Base-by-base conservation (phyloP, 139 green algal genomes). In the Astrephomene gubernaculifera region DNA sequence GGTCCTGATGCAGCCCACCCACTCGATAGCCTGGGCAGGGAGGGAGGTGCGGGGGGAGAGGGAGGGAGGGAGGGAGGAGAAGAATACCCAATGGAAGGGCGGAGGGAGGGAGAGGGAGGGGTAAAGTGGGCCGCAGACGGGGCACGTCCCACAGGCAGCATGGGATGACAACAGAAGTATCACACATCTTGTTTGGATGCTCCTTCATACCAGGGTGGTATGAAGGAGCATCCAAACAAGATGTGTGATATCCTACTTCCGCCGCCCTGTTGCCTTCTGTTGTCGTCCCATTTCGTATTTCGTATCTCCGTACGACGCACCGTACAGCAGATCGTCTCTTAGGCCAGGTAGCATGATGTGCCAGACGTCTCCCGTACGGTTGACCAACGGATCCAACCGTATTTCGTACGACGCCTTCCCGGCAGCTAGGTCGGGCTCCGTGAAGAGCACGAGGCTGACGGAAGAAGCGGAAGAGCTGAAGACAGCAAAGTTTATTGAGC, bases 401-500 rank as follows among this genome's bases (percentile, higher is more conserved):
- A 99, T 86, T 85, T 98, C 49, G 35, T 35, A 54, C 35, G 35
- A 57, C 5, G 53, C 27, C 19, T 83, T 85, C 33, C 94, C 95
- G 10, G 78, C 86, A 0, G 87, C 64, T 64, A 99, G 87, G 86
- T 98, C 95, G 2, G 76, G 73, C 64, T 97, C 91, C 0, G 88
- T 95, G 91, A 98, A 99, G 35, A 99, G 87, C 52, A 94, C 95
- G 36, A 99, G 90, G 17, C 53, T 93, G 5, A 99, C 88, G 12
- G 63, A 71, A 22, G 75, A 88, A 12, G 96, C 95, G 33, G 83
- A 90, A 45, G 85, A 87, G 38, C 92, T 90, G 38, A 91, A 92
- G 2, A 99, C 2, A 0, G 96, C 94, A 90, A 99, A 98, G 84
- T 99, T 99, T 44, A 96, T 82, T 29, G 69, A 92, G 54, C 87